Base-by-base conservation (phyloP, 1,284 basidiomycete genomes). In the Ceratobasidium sp. region DNA sequence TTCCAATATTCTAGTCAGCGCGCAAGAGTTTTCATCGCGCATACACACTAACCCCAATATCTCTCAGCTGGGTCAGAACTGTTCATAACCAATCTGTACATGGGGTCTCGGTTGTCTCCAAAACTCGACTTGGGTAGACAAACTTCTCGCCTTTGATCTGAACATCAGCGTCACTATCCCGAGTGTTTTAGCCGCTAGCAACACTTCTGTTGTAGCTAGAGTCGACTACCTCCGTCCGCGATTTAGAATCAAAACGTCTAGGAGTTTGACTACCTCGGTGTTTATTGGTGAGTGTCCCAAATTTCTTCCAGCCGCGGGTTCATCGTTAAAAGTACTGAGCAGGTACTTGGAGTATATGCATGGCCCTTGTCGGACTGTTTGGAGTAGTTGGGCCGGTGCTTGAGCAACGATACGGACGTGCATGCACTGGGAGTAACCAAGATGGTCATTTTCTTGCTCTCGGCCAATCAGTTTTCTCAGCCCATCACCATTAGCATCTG, bases 321-420 rank as follows among this genome's bases (percentile, higher is more conserved):
- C n/a, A n/a, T n/a, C n/a, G n/a, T n/a, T n/a, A n/a, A n/a, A n/a
- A n/a, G n/a, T n/a, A n/a, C n/a, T n/a, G n/a, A n/a, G n/a, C n/a
- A n/a, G n/a, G n/a, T n/a, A n/a, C n/a, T n/a, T n/a, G n/a, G n/a
- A 62, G 41, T 18, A 62, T 62, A 45, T 62, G 48, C 30, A 43
- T 26, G 6, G 60, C 60, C 10, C 41, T 62, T 4, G 45, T 62
- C 23, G 60, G 60, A 23, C 10, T 46, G 12, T 62, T 62, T 18
- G 30, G 43, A 16, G 2, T 62, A 32, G 26, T 62, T 21, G 60
- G 60, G 2, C 60, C 60, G 18, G 21, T 50, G 8, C 30, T 62
- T 3, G 60, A 62, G 43, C 30, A 50, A 32, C 26, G 43, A 14
- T 62, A 62, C 18, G 41, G 60, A 1, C 10, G 18, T n/a, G 10